A percentile compares a stretch with the other conserved stretches of the same genome.
These are phyloP conservation scores for Aspergillus caelatus DNA, from an alignment of 2,329 filamentous ascomycete genomes.

Conservation along the genomic window DNA sequence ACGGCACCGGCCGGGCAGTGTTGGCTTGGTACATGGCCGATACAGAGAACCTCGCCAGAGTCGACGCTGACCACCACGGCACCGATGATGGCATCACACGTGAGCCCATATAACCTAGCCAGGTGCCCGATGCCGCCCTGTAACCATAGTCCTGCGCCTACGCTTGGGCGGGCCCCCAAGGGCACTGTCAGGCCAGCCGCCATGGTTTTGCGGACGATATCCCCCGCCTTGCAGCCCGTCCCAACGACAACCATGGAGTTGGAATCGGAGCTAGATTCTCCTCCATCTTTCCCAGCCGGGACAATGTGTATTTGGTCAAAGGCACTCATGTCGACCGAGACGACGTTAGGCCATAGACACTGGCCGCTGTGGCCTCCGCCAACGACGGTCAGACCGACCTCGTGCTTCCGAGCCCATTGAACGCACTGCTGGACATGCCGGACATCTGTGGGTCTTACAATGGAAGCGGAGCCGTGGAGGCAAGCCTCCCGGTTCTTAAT, in stretches of 20 bases:
- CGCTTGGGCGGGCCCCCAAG: slow-evolving; percentile 63
- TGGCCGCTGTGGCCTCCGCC: slow-evolving; percentile 65
- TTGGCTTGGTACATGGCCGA: slow-evolving; percentile 56
- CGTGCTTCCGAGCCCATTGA: slow-evolving; percentile 56
- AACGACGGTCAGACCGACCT: slow-evolving; percentile 52
- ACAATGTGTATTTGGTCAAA: slow-evolving; percentile 57
- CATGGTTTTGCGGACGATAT: slow-evolving; percentile 56
- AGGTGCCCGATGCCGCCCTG: slow-evolving; percentile 68
- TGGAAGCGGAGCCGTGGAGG: neutral
- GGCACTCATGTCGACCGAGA: slow-evolving; percentile 61
- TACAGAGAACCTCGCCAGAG: slow-evolving; percentile 50
- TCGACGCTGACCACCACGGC: slow-evolving; percentile 59
- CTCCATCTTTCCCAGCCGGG: slow-evolving; percentile 18
- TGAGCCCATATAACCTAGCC: slow-evolving; percentile 57
- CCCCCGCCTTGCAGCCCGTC: slow-evolving; percentile 59
- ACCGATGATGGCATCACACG: slow-evolving; percentile 64
- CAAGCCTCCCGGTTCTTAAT: too few relatives aligned
- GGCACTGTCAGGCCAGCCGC: slow-evolving; percentile 57
- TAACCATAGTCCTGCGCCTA: slow-evolving; percentile 65
- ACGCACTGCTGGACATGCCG: slow-evolving; percentile 59
- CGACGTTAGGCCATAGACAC: slow-evolving; percentile 56
- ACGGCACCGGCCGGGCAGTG: slow-evolving; percentile 47
- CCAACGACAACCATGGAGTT: slow-evolving; percentile 52
- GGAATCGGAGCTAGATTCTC: slow-evolving; percentile 7
- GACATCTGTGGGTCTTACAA: slow-evolving; percentile 47